A percentile compares a stretch with the other conserved stretches of the same genome.
Evolutionary conservation across 2,329 filamentous ascomycete genomes (phyloP).

Genomic region (Neurospora sp.): DNA sequence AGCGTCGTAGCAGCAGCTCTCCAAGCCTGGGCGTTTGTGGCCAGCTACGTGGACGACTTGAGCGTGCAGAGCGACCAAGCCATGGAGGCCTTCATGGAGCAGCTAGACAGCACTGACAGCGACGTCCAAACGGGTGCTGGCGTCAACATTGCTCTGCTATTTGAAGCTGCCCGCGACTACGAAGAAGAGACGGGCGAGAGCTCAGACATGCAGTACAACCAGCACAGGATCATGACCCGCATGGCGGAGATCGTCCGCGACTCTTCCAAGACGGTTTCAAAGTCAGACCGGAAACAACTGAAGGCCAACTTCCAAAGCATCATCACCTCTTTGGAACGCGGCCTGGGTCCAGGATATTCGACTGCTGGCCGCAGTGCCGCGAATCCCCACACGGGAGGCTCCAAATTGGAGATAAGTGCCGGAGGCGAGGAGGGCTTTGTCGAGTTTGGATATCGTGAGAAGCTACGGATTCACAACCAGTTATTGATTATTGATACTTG

Average conservation of each 20-base stretch:
- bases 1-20: slow-evolving; percentile 65
- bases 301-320: slow-evolving; percentile 41
- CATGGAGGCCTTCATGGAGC: slow-evolving; percentile 74
- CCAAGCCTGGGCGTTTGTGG: slow-evolving; percentile 70
- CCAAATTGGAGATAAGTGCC: slow-evolving; percentile 31
- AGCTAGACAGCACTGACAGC: slow-evolving; percentile 65
- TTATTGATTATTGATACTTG: slow-evolving; percentile 39
- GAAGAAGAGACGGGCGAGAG: slow-evolving; percentile 39
- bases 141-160: slow-evolving; percentile 71
- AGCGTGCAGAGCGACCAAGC: slow-evolving; percentile 60
- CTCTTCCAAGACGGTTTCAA: slow-evolving; percentile 38
- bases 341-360: slow-evolving; percentile 45
- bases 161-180: slow-evolving; percentile 53
- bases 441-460: slow-evolving; percentile 44
- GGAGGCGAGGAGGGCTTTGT: slow-evolving; percentile 28
- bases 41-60: slow-evolving; percentile 66
- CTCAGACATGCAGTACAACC: slow-evolving; percentile 40
- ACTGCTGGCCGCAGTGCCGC: slow-evolving; percentile 31
- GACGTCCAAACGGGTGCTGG: slow-evolving; percentile 69
- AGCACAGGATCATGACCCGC: slow-evolving; percentile 35
- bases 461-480: slow-evolving; percentile 36
- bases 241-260: slow-evolving; percentile 38
- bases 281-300: slow-evolving; percentile 36
- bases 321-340: slow-evolving; percentile 42
- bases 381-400: slow-evolving; percentile 33